Conservation (phyloP, 768 basidiomycete genomes). For the Mycena maculata region DNA sequence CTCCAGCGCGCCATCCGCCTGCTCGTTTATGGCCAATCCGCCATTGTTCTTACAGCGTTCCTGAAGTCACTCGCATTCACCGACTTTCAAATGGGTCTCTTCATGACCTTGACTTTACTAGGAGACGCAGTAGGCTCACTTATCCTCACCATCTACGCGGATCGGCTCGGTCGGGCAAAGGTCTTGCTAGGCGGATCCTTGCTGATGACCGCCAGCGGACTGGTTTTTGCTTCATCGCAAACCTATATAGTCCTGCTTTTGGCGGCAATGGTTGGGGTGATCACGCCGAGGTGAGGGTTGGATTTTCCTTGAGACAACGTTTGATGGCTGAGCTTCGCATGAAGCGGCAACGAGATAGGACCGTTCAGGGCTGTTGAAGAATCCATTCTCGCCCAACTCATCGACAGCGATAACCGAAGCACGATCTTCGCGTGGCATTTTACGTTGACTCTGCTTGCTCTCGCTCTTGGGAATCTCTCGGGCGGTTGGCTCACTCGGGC, state of each 20-base stretch:
- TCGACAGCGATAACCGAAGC: constrained; percentile 12
- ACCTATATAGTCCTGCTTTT: constrained; percentile 22
- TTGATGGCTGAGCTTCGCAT: constrained; percentile 10
- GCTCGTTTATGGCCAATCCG: constrained; percentile 24
- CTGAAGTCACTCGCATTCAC: constrained; percentile 8
- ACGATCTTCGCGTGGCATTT: constrained; percentile 27
- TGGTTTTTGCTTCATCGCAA: constrained; percentile 24
- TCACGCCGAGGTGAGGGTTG: constrained; percentile 25
- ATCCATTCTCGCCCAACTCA: constrained; percentile 23
- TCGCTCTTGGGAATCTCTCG: constrained; percentile 25
- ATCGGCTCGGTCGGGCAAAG: constrained; percentile 24
- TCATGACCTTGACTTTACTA: constrained; percentile 22
- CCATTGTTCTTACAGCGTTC: constrained; percentile 21
- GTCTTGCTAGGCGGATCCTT: constrained; percentile 18
- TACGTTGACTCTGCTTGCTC: constrained; percentile 12
- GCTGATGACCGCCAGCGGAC: constrained; percentile 19
- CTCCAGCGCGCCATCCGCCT: constrained; percentile 23
- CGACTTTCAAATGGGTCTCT: constrained; percentile 25
- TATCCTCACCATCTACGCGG: constrained; percentile 25
- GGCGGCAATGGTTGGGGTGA: constrained; percentile 23
- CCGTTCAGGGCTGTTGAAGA: constrained; percentile 25
- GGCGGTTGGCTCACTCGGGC: constrained; percentile 26
- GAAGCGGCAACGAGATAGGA: constrained; percentile 27
- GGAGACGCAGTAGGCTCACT: constrained; percentile 24
- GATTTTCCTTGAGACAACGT: background rate